Percentiles rank a stretch among this genome's conserved stretches.
phyloP scores from a whole-genome alignment of 371 early-diverging fungal genomes.

The Syncephalastrum racemosum region DNA sequence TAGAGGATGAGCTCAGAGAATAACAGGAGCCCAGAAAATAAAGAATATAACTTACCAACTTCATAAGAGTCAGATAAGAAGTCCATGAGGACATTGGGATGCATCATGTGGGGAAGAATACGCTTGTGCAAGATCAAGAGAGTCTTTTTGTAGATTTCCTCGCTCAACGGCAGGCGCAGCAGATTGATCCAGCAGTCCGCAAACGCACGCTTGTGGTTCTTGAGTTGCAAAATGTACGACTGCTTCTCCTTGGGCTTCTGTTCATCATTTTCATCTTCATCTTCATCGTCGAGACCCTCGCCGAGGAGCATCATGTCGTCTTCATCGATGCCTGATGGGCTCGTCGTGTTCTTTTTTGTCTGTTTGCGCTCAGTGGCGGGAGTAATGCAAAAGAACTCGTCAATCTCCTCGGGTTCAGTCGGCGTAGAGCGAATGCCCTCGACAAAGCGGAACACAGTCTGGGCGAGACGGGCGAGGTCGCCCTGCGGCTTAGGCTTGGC shows the following conservation, averaged over 20 bases:
- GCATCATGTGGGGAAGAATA: slow-evolving; percentile 79
- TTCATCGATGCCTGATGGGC: slow-evolving; percentile 18
- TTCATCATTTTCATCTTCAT: slow-evolving; percentile 31
- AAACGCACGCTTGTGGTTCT: slow-evolving; percentile 61
- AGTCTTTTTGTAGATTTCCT: slow-evolving; percentile 75
- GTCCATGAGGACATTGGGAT: slow-evolving; percentile 83
- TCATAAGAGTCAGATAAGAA: slow-evolving; percentile 90
- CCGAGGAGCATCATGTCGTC: slow-evolving; percentile 11
- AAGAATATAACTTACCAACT: slow-evolving; percentile 44
- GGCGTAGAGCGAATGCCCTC: slow-evolving; percentile 62
- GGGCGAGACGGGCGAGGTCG: slow-evolving; percentile 34
- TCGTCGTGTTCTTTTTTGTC: slow-evolving; percentile 18
- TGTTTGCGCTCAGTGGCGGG: slow-evolving; percentile 37
- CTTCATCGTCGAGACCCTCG: slow-evolving; percentile 40
- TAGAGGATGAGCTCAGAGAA: neutral
- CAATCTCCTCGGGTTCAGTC: slow-evolving; percentile 57
- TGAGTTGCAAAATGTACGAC: slow-evolving; percentile 37
- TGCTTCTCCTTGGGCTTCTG: slow-evolving; percentile 32
- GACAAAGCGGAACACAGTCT: slow-evolving; percentile 54
- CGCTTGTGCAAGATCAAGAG: slow-evolving; percentile 81
- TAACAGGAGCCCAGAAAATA: neutral
- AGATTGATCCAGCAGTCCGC: slow-evolving; percentile 81
- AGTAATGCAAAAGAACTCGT: slow-evolving; percentile 62
- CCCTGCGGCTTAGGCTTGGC: slow-evolving; percentile 10
- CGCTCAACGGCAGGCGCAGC: slow-evolving; percentile 69